A percentile compares a stretch with the other conserved stretches of the same genome.
phyloP scores from a whole-genome alignment of 139 green algal genomes.

The Chlorella sp. region DNA sequence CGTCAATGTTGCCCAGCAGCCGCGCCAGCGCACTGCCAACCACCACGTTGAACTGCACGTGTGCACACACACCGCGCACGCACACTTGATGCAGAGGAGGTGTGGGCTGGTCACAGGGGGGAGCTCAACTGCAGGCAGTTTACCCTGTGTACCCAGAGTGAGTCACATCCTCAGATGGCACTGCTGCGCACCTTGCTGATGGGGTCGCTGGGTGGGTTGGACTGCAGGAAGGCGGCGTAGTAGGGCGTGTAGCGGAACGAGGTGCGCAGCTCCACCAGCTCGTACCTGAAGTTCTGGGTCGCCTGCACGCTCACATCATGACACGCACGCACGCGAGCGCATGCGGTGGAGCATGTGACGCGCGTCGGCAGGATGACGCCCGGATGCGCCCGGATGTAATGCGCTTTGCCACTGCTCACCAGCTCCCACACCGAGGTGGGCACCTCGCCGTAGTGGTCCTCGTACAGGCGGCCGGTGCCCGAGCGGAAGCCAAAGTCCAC shows the following conservation, averaged over 20 bases:
- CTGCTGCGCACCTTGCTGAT: too few species aligned
- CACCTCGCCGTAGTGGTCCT: conserved; percentile 73
- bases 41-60: conserved; percentile 4
- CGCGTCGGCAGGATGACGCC: not conserved
- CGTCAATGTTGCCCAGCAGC: conserved; percentile 14
- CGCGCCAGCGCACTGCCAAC: conserved; percentile 1
- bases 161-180: too few species aligned
- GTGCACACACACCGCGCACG: too few species aligned
- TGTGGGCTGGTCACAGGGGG: too few species aligned
- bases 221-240: conserved; percentile 18
- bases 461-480: conserved; percentile 70
- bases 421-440: conserved; percentile 55
- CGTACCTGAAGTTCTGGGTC: conserved; percentile 64
- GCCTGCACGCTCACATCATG: conserved; percentile 13
- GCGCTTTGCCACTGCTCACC: conserved; percentile 30
- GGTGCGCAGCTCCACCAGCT: conserved; percentile 58
- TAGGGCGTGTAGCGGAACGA: conserved; percentile 63
- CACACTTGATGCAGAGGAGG: too few species aligned
- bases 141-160: too few species aligned
- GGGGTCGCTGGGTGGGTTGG: conserved; percentile 5
- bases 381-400: not conserved
- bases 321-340: not conserved
- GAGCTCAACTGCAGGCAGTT: too few species aligned
- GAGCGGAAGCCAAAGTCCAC: conserved; percentile 84
- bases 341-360: too few species aligned